Percentiles rank a stretch among this genome's conserved stretches.
These are phyloP conservation scores for Carex pumila DNA, from an alignment of 176 grass and related monocot genomes.

Conservation along the genomic window DNA sequence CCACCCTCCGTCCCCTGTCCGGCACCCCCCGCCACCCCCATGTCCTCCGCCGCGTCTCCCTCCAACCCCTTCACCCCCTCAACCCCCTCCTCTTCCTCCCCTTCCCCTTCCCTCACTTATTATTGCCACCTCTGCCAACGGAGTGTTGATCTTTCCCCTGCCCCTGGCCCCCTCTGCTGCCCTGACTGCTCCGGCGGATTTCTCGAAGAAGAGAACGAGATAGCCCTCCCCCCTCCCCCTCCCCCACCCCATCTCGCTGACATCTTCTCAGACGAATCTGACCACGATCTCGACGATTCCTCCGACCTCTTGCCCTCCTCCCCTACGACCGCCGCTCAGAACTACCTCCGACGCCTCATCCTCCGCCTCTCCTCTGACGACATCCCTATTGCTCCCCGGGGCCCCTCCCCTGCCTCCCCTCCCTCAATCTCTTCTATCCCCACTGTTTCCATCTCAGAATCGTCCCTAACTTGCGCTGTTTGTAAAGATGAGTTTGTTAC, in stretches of 20 bases:
- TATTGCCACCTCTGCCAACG: conserved; percentile 28
- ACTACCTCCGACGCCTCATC: conserved; percentile 29
- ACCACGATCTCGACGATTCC: conserved; percentile 16
- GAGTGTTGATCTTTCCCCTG: background rate
- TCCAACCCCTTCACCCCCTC: conserved; percentile 1
- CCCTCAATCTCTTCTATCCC: conserved; percentile 62
- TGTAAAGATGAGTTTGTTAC: conserved; percentile 75
- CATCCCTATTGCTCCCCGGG: background rate
- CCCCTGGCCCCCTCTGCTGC: conserved; percentile 18
- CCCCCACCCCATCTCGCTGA: conserved; percentile 26
- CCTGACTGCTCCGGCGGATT: conserved; percentile 49
- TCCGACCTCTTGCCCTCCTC: conserved; percentile 15
- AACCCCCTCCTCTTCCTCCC: background rate
- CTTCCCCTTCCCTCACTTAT: background rate
- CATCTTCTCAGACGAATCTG: conserved; percentile 28
- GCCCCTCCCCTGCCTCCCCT: conserved; percentile 37
- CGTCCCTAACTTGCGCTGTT: conserved; percentile 42
- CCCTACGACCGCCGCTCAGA: conserved; percentile 19
- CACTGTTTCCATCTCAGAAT: conserved; percentile 46
- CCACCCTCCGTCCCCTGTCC: background rate
- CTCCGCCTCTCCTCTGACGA: conserved; percentile 19
- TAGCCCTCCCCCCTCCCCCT: conserved; percentile 14
- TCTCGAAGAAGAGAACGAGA: conserved; percentile 27
- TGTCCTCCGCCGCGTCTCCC: conserved; percentile 13
- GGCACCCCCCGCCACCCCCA: background rate